Base-by-base conservation (phyloP, 2,329 filamentous ascomycete species). In the Capronia americana region DNA sequence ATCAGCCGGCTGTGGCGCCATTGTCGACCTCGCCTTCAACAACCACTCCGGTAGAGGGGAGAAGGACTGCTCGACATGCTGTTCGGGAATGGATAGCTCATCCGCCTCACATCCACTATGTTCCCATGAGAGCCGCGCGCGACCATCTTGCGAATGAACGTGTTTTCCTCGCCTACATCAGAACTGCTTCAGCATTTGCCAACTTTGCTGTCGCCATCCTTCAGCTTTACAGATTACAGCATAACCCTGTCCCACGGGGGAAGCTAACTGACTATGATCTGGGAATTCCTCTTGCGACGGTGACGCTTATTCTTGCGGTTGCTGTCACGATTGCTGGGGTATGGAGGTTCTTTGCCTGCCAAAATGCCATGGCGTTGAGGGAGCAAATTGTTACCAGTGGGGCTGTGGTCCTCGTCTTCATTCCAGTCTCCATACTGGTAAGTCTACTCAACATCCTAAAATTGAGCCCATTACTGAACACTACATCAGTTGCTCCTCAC, bases 81-180 rank as follows among this genome's bases (percentile, higher is more conserved):
- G 28, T 12, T n/a, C 32, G 48, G 11, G 20, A 46, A 38, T 38
- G 58, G 30, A 38, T 20, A 24, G 14, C 46, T 5, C 46, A n/a
- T 46, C 44, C 41, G 3, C 1, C 20, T 11, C 8, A 11, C 30
- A n/a, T 41, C 26, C 58, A 54, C 12, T 17, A 67, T 34, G 57
- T 64, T 4, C 61, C 65, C n/a, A 23, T 61, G 10, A 55, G 38
- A 5, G 51, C 61, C 11, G 61, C 57, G 14, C 48, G 66, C 14
- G 66, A 68, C 11, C 63, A 68, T 57, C 63, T 68, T 12, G 66
- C 66, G 17, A 68, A 68, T 34, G 66, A 68, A 30, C 66, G 66
- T 12, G 63, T 63, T 26, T 68, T 68, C 30, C 66, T 68, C 10
- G 66, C 41, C 2, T 65, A 65, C n/a, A 51, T 68, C 24, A 54